Conservation (phyloP, 1,284 basidiomycete species). For the Rhodotorula sp. region DNA sequence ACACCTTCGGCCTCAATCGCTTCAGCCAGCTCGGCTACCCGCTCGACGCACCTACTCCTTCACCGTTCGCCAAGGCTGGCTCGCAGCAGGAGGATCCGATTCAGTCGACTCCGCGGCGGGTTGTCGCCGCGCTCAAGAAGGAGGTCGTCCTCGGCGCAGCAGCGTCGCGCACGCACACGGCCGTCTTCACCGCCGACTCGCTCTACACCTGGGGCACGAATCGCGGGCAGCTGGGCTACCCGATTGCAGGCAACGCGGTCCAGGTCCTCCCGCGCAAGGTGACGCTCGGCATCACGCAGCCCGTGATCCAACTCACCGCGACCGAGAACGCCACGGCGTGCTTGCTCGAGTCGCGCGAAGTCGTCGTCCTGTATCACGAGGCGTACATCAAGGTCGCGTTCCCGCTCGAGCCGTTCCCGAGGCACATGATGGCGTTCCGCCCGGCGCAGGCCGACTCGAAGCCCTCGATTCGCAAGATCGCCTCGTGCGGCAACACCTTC, state of each 20-base stretch:
- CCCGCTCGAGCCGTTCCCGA: slow-evolving; percentile 41
- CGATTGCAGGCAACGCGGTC: slow-evolving; percentile 64
- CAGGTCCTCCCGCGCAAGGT: slow-evolving; percentile 82
- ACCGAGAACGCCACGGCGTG: slow-evolving; percentile 71
- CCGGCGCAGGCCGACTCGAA: slow-evolving; percentile 67
- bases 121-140: slow-evolving; percentile 76
- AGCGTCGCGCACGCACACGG: slow-evolving; percentile 82
- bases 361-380: slow-evolving; percentile 80
- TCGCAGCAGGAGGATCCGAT: slow-evolving; percentile 58
- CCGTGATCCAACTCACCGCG: slow-evolving; percentile 59
- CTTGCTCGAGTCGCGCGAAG: slow-evolving; percentile 70
- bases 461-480: slow-evolving; percentile 76
- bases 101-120: slow-evolving; percentile 73
- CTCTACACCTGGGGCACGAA: slow-evolving; percentile 97
- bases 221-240: slow-evolving; percentile 79
- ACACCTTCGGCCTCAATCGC: slow-evolving; percentile 87
- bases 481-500: slow-evolving; percentile 76
- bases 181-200: slow-evolving; percentile 80
- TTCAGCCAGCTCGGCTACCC: slow-evolving; percentile 86
- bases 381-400: slow-evolving; percentile 67
- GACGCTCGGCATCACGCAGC: slow-evolving; percentile 66
- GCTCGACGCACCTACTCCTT: slow-evolving; percentile 60
- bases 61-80: slow-evolving; percentile 23
- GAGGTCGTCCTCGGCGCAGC: slow-evolving; percentile 79
- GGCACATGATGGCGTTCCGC: slow-evolving; percentile 60